Conservation (phyloP, 495 filamentous ascomycete genomes). For the Aspergillus biplanus region DNA sequence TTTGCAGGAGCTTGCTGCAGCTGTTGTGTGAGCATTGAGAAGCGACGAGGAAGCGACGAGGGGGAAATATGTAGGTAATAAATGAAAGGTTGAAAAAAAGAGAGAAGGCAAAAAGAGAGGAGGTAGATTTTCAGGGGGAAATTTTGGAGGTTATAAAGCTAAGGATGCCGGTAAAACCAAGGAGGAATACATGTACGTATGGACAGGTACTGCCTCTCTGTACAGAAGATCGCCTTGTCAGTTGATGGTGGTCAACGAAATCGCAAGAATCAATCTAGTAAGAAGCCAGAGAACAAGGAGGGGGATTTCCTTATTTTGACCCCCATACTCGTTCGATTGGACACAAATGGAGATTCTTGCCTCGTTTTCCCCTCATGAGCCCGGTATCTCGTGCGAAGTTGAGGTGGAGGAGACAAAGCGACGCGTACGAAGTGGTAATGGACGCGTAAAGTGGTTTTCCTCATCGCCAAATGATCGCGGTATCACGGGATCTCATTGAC, state of each 20-base stretch:
- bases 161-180: neutral
- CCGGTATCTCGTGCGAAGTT: neutral
- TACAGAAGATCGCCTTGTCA: neutral
- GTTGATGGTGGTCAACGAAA: neutral
- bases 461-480: slow-evolving; percentile 47
- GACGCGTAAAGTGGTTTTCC: slow-evolving; percentile 41
- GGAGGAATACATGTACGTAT: neutral
- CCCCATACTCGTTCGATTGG: neutral
- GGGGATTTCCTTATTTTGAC: neutral
- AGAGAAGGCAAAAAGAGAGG: neutral
- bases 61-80: neutral
- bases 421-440: slow-evolving; percentile 42
- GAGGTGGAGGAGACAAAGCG: slow-evolving; percentile 7
- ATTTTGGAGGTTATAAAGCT: neutral
- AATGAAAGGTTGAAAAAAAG: slow-evolving; percentile 1
- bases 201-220: neutral
- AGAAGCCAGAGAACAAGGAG: neutral
- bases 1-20: slow-evolving; percentile 9
- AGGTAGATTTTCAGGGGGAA: slow-evolving; percentile 1
- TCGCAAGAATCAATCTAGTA: neutral
- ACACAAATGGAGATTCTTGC: neutral
- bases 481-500: slow-evolving; percentile 37
- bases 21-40: slow-evolving; percentile 9
- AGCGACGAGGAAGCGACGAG: neutral
- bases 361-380: neutral